Base-by-base conservation (phyloP, 2,329 filamentous ascomycete species). In the Rhynchosporium graminicola region DNA sequence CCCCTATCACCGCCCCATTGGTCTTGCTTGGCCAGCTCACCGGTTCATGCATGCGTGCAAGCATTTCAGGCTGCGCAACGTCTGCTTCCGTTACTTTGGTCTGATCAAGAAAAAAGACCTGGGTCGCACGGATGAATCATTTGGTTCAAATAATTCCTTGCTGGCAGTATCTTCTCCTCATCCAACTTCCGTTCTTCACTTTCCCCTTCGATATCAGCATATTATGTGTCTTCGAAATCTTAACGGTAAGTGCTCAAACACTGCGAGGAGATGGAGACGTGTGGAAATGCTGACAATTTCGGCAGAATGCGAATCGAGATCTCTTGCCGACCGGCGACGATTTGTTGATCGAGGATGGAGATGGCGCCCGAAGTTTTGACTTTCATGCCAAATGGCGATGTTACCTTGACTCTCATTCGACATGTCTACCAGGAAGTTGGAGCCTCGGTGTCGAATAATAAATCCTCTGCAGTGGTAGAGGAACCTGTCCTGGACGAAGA, bases 351-450 rank as follows among this genome's bases (percentile, higher is more conserved):
- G 46, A 59, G 33, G 59, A 43, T 42, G 51, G 59, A 50, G 33
- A 70, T 69, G 68, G 68, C 59, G 63, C 62, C 65, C 28, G 68
- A 70, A 65, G 60, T 59, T 29, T 42, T 69, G 60, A 60, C 59
- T 51, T 70, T 70, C 58, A 67, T 68, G 67, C 68, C 68, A 58
- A 68, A 70, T 63, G 68, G 68, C 63, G 68, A 70, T 65, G 61
- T 69, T 6, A 70, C 65, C 10, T 52, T 70, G 15, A 66, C 42
- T 3, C 63, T 70, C 28, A 67, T 62, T 40, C 67, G 67, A 56
- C 57, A 66, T 47, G 40, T 68, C 33, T 46, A 57, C 20, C 56
- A 64, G 51, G 64, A 65, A 46, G 58, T 59, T 26, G 36, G 40
- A 6, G 47, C 59, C n/a, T 36, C 45, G 12, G 29, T 13, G 12